Base-by-base conservation (phyloP, 768 basidiomycete genomes). In the Suillus spraguei region DNA sequence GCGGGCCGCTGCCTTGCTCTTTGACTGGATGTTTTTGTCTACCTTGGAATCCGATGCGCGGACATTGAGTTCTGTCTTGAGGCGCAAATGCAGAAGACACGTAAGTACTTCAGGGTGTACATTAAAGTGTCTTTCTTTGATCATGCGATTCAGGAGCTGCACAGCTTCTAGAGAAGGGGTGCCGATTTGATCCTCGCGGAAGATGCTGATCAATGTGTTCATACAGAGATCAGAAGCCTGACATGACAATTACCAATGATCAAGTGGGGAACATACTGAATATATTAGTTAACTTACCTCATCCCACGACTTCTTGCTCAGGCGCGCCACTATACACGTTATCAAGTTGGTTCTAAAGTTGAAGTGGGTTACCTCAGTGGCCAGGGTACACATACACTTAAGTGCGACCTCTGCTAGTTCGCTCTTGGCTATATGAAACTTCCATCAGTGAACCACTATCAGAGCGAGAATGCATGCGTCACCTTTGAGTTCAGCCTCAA, bases 271-370 rank as follows among this genome's bases (percentile, higher is more conserved):
- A 61, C 52, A 66, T 59, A 64, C 50, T 66, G 60, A 44, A 61
- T 61, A 55, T 59, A 50, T 55, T 54, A 42, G 24, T 54, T 61
- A 33, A 75, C 87, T 72, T 69, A 95, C 97, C 76, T 87, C 82
- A 77, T 95, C 91, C 95, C 96, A 99, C 22, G 90, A 88, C 72
- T 85, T 90, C 72, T 86, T 87, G 73, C 95, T 95, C 54, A 99
- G 76, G 16, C 87, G 86, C 56, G 89, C 87, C 28, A 98, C 87
- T 63, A 99, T 81, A 58, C 90, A 89, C 64, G 87, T 88, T 87
- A 97, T 94, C 68, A 99, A 84, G 79, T 99, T 97, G 67, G 86
- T 82, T 52, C 92, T 87, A 76, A 98, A 99, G 79, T 99, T 99
- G 87, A 99, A 99, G 78, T 99, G 95, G 16, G 94, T 91, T 65